A percentile compares a stretch with the other conserved stretches of the same genome.
Conservation (phyloP, 2,329 filamentous ascomycete species). For the Blastomyces gilchristii region DNA sequence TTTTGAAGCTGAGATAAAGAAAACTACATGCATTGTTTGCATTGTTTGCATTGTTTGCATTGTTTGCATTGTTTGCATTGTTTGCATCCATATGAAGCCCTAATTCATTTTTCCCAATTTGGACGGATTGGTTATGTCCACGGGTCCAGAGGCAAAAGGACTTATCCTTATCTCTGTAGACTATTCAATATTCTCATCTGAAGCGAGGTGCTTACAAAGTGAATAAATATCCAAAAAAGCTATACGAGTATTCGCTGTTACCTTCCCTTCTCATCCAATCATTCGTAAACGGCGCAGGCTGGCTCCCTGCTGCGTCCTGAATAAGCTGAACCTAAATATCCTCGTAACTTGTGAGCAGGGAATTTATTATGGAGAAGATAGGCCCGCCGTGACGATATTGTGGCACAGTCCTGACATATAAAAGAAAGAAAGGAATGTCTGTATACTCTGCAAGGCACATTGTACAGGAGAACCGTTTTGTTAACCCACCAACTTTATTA, state of each 20-base stretch:
- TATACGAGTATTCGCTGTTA: not conserved
- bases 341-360: not conserved
- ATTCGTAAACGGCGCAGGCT: not conserved
- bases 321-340: not conserved
- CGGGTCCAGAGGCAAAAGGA: too few relatives aligned
- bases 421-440: not conserved
- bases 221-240: not conserved
- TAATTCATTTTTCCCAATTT: not conserved
- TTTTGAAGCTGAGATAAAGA: not conserved
- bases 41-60: not conserved
- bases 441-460: not conserved
- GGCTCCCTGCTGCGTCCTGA: not conserved
- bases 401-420: not conserved
- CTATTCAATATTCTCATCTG: not conserved
- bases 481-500: not conserved
- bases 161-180: not conserved
- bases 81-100: not conserved
- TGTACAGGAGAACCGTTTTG: too few relatives aligned
- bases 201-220: not conserved
- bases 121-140: not conserved
- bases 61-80: conserved; percentile 2
- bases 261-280: not conserved
- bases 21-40: conserved; percentile 3
- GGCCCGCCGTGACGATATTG: not conserved
- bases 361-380: not conserved